Percentiles rank a stretch among this genome's conserved stretches.
These are phyloP conservation scores for Trichoderma koningii DNA, from an alignment of 2,329 filamentous ascomycete species.

Conservation along the genomic window DNA sequence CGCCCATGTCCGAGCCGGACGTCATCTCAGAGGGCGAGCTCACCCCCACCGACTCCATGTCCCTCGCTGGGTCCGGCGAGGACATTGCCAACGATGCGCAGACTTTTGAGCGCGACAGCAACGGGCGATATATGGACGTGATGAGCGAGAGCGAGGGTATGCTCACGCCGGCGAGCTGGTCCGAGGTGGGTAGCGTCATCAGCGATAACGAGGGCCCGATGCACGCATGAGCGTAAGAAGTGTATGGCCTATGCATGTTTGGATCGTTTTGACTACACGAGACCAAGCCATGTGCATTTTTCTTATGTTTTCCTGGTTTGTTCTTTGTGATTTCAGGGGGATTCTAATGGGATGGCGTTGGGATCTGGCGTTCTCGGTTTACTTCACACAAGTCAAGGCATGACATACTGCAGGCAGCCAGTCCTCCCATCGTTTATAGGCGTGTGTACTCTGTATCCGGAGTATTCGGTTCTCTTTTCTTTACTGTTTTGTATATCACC, in stretches of 20 bases:
- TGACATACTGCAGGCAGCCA: conserved; percentile 12
- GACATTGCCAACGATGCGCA: conserved; percentile 49
- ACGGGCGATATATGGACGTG: conserved; percentile 52
- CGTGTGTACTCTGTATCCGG: neutral
- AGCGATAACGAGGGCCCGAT: conserved; percentile 54
- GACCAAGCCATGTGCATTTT: neutral
- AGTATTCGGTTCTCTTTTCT: neutral
- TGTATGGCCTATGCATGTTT: neutral
- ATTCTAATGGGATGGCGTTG: conserved; percentile 27
- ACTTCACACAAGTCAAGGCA: neutral
- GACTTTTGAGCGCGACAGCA: conserved; percentile 44
- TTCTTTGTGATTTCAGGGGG: neutral
- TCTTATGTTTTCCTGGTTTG: neutral
- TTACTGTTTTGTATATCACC: neutral
- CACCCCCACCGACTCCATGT: conserved; percentile 62
- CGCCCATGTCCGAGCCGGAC: conserved; percentile 55
- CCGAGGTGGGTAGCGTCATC: conserved; percentile 63
- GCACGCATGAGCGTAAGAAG: conserved; percentile 23
- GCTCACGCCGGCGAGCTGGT: conserved; percentile 64
- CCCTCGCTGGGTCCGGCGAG: conserved; percentile 54
- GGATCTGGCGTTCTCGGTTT: conserved; percentile 9
- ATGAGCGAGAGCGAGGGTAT: conserved; percentile 63
- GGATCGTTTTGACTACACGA: neutral
- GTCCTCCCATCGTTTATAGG: conserved; percentile 22
- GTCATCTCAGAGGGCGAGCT: conserved; percentile 55